Conservation (phyloP, 306 rosid genomes). For the Trifolium pratense region DNA sequence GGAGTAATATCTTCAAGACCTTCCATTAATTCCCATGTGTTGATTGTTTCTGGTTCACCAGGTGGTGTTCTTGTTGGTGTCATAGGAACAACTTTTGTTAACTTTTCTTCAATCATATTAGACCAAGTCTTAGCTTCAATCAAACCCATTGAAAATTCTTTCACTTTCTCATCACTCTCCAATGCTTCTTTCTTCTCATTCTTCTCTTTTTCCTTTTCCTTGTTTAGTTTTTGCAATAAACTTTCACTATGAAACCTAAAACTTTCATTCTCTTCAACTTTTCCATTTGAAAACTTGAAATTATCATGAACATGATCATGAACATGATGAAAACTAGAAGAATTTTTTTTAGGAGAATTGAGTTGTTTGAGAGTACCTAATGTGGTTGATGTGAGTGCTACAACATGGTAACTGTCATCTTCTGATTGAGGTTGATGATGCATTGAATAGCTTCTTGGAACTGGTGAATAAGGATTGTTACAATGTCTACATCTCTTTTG, state of each 20-base stretch:
- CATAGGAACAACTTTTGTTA: constrained; percentile 65
- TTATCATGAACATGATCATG: neutral
- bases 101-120: constrained; percentile 68
- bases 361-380: constrained; percentile 68
- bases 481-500: constrained; percentile 78
- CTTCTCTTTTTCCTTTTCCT: neutral
- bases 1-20: constrained; percentile 88
- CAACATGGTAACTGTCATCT: constrained; percentile 74
- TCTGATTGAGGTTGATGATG: constrained; percentile 71
- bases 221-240: constrained; percentile 19
- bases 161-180: constrained; percentile 4
- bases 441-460: constrained; percentile 80
- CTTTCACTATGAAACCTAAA: constrained; percentile 36
- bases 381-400: constrained; percentile 84
- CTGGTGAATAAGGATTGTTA: constrained; percentile 66
- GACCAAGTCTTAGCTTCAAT: constrained; percentile 90
- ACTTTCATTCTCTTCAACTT: constrained; percentile 19
- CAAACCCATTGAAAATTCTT: constrained; percentile 44
- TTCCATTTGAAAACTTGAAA: constrained; percentile 35
- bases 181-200: constrained; percentile 17
- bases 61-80: constrained; percentile 87
- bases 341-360: constrained; percentile 37
- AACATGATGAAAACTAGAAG: neutral
- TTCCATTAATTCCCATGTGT: constrained; percentile 93
- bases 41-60: constrained; percentile 92